Base-by-base conservation (phyloP, 2,329 filamentous ascomycete genomes). In the Verticillium klebahnii region DNA sequence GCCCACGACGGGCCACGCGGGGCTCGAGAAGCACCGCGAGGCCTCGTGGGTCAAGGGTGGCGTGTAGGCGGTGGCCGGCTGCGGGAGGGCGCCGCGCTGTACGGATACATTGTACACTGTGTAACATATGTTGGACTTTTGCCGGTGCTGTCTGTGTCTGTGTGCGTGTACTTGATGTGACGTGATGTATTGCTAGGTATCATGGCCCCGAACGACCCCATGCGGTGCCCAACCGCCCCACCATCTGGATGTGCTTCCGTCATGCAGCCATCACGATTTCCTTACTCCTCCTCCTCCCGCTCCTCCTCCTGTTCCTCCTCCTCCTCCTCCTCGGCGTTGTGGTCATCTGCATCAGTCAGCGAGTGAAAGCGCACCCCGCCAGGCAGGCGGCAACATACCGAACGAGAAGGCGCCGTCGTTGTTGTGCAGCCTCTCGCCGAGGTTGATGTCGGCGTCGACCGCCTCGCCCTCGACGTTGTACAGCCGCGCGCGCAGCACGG, bases 401-500 rank as follows among this genome's bases (percentile, higher is more conserved):
- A 74, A 79, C 60, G 64, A 59, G 62, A 85, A 75, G 1, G 62
- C 32, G n/a, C 85, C 85, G 66, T 82, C 69, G 23, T 80, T 67
- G 72, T 87, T 87, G 62, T 72, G 71, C 60, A 88, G 77, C 62
- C 81, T 75, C 78, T 86, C 82, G 2, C 78, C 70, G 6, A 88
- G 77, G 75, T 88, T 87, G 65, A 87, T 65, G 66, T 87, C 78
- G 40, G 76, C 72, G 7, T 71, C 62, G 1, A 73, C 62, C 1
- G 62, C 60, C 19, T 84, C 73, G 45, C 82, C 83, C 0, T 82
- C 74, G 1, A 70, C 57, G 36, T 78, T 76, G 45, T 62, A 67
- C 36, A 87, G 77, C 0, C 56, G 62, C 40, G 83, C 84, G 19
- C 83, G 82, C 56, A 88, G 82, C 55, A 87, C 68, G 40, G 84